These are phyloP conservation scores for Pseudozyma hubeiensis DNA, from an alignment of 1,284 basidiomycete genomes.

Conservation along the genomic window DNA sequence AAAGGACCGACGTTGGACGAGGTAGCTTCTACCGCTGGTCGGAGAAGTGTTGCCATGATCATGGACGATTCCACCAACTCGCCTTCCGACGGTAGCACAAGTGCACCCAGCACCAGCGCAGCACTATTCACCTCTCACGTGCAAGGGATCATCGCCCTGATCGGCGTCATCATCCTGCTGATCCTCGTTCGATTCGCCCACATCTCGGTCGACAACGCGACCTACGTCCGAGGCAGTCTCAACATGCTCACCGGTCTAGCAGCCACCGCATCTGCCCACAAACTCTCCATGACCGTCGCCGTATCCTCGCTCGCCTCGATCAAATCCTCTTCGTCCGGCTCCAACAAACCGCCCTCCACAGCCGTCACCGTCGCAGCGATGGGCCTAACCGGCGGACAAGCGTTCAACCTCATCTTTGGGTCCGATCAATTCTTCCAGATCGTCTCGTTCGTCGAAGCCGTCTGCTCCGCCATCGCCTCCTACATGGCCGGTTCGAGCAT, in stretches of 20 bases:
- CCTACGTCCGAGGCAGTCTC: conserved; percentile 42
- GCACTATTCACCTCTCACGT: conserved; percentile 38
- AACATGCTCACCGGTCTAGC: conserved; percentile 52
- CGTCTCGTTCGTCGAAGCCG: conserved; percentile 41
- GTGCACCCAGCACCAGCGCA: conserved; percentile 6
- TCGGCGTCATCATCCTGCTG: conserved; percentile 48
- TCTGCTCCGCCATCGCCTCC: conserved; percentile 38
- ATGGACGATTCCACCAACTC: conserved; percentile 34
- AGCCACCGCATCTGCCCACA: conserved; percentile 40
- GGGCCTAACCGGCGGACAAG: conserved; percentile 25
- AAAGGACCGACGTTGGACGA: conserved; percentile 22
- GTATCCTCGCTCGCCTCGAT: conserved; percentile 30
- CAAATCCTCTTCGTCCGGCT: conserved; percentile 10
- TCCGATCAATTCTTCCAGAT: conserved; percentile 49
- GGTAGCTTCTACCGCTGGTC: conserved; percentile 26
- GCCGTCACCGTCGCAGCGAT: conserved; percentile 35
- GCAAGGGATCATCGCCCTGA: conserved; percentile 39
- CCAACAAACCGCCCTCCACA: conserved; percentile 17
- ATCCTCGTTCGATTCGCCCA: conserved; percentile 33
- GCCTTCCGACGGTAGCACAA: neutral
- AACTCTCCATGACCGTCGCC: conserved; percentile 49
- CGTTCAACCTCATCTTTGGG: conserved; percentile 49
- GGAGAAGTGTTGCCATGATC: conserved; percentile 41
- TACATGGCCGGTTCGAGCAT: conserved; percentile 44
- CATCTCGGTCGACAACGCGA: conserved; percentile 37